These are phyloP conservation scores for Phanerochaete carnosa DNA, from an alignment of 768 basidiomycete genomes.

Conservation along the genomic window DNA sequence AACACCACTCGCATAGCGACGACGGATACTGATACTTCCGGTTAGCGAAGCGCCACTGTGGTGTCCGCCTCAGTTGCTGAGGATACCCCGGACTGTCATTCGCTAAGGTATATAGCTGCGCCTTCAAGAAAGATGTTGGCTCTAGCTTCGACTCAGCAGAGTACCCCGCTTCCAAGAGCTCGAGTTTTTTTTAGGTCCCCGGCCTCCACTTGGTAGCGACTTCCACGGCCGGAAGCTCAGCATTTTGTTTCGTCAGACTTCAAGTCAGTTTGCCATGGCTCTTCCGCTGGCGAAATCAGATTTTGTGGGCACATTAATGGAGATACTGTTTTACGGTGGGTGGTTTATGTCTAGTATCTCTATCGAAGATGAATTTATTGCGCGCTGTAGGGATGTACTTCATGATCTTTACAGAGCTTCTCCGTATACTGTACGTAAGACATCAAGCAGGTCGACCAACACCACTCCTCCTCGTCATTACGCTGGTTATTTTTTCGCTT, in stretches of 20 bases:
- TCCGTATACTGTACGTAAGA: conserved; percentile 1
- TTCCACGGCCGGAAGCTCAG: not conserved
- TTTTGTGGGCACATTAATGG: conserved; percentile 10
- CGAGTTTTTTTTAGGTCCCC: no score
- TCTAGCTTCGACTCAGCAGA: not conserved
- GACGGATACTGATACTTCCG: no score
- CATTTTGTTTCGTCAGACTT: not conserved
- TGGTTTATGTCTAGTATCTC: not conserved
- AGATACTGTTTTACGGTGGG: conserved; percentile 9
- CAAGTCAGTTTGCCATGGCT: not conserved
- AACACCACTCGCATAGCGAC: no score
- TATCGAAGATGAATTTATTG: not conserved
- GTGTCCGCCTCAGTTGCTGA: not conserved
- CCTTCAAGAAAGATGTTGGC: not conserved
- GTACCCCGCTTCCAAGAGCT: not conserved
- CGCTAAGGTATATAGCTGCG: not conserved
- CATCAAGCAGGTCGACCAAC: not conserved
- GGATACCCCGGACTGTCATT: not conserved
- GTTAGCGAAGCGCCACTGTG: not conserved
- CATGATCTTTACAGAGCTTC: conserved; percentile 1
- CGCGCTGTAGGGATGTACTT: conserved; percentile 7
- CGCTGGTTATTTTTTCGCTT: conserved; percentile 9
- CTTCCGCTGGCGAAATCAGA: conserved; percentile 9
- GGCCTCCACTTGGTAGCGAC: no score
- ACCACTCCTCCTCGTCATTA: conserved; percentile 2